These are phyloP conservation scores for Letharia columbiana DNA, from an alignment of 495 filamentous ascomycete species.

Conservation along the genomic window DNA sequence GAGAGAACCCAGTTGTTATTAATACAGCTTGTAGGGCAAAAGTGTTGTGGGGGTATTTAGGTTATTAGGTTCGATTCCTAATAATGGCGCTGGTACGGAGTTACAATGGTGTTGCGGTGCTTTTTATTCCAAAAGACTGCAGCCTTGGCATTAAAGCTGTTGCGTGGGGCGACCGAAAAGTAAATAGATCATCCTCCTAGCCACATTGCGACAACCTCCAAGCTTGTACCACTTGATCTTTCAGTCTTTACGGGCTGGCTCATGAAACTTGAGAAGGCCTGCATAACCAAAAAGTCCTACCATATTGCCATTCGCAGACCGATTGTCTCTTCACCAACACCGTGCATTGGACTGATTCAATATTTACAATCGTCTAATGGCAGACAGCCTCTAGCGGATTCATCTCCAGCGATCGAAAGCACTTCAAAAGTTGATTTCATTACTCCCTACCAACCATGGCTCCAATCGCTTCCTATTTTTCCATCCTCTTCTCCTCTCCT, in stretches of 20 bases:
- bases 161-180: slow-evolving; percentile 1
- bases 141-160: neutral
- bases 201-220: slow-evolving; percentile 11
- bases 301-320: neutral
- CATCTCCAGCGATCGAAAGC: neutral
- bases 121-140: no score
- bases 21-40: no score
- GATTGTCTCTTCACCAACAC: neutral
- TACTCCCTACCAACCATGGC: slow-evolving; percentile 10
- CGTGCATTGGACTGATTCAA: neutral
- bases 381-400: neutral
- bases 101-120: no score
- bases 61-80: no score
- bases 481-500: neutral
- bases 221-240: neutral
- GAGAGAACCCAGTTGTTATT: no score
- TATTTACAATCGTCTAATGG: neutral
- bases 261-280: neutral
- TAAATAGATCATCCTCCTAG: slow-evolving; percentile 16
- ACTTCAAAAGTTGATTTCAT: neutral
- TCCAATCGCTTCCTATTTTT: slow-evolving; percentile 12
- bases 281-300: neutral
- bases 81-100: no score
- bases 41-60: no score
- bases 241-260: neutral